Conservation (phyloP, 345 rosid genomes). For the Rhodamnia rubescens region DNA sequence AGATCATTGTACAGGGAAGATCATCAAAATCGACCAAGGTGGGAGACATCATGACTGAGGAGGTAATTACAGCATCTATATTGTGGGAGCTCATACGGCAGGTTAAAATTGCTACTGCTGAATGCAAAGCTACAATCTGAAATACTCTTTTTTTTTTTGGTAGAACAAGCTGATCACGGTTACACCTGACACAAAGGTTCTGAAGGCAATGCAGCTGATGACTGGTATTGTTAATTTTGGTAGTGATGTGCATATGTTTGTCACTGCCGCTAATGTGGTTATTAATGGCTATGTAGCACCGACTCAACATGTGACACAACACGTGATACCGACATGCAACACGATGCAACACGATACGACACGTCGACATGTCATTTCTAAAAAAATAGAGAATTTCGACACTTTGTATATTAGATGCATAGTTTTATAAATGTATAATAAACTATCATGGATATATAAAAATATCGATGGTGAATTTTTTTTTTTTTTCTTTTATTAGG, state of each 20-base stretch:
- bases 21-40: constrained; percentile 97
- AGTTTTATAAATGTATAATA: too few species aligned
- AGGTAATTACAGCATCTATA: constrained; percentile 31
- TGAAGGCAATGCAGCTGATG: constrained; percentile 97
- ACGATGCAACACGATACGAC: too few species aligned
- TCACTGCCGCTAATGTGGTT: not conserved
- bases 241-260: not conserved
- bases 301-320: too few species aligned
- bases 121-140: not conserved
- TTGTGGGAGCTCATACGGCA: not conserved
- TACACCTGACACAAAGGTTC: constrained; percentile 85
- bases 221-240: constrained; percentile 41
- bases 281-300: not conserved
- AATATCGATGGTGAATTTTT: too few species aligned
- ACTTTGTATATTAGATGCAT: too few species aligned
- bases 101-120: not conserved
- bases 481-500: too few species aligned
- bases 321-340: too few species aligned
- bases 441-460: too few species aligned
- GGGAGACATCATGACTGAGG: constrained; percentile 99
- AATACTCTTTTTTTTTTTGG: not conserved
- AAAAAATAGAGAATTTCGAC: too few species aligned
- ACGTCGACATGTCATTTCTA: too few species aligned
- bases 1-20: constrained; percentile 96
- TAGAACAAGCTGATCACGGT: constrained; percentile 95